Percentiles rank a stretch among this genome's conserved stretches.
Conservation (phyloP, 2,329 filamentous ascomycete species). For the Aureobasidium namibiae region DNA sequence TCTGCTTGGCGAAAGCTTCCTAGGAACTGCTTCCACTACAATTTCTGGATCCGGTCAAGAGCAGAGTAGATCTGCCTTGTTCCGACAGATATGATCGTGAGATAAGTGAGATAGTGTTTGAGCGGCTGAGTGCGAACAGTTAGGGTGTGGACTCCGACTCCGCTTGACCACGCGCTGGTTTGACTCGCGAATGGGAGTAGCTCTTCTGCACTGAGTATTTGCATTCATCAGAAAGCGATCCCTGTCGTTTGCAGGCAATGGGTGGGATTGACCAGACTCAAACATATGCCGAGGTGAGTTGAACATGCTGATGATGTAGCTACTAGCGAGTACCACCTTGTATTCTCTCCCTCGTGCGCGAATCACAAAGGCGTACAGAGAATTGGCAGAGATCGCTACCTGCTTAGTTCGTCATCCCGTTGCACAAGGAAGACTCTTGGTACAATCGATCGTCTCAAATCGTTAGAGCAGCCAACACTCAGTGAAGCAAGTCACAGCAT, state of each 20-base stretch:
- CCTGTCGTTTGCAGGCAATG: background rate
- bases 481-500: background rate
- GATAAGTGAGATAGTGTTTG: background rate
- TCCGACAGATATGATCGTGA: background rate
- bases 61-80: background rate
- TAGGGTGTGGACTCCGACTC: background rate
- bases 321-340: background rate
- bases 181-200: background rate
- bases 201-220: background rate
- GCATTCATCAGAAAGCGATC: background rate
- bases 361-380: background rate
- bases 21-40: background rate
- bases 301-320: background rate
- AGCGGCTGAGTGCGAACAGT: background rate
- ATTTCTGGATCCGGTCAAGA: background rate
- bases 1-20: conserved; percentile 1
- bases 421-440: background rate
- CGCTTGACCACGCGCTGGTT: background rate
- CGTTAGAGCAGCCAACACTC: background rate
- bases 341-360: background rate
- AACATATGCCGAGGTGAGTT: background rate
- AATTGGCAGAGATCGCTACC: background rate
- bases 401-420: background rate
- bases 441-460: background rate
- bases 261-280: background rate